Base-by-base conservation (phyloP, 805 yeast species). In the Cyberlindnera nakhonratchasimensis region DNA sequence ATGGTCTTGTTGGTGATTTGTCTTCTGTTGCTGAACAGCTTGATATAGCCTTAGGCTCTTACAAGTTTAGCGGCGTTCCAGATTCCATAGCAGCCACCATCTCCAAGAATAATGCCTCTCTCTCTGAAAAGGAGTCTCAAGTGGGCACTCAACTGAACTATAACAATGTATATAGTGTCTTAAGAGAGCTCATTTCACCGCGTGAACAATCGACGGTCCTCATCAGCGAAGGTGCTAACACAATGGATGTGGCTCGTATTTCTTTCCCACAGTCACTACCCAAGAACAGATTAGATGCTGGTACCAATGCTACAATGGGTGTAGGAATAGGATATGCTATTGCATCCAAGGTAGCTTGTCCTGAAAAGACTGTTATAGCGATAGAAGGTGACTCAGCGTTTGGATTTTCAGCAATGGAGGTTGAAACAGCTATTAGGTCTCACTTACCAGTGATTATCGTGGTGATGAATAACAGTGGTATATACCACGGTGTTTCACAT, bases 251-350 rank as follows among this genome's bases (percentile, higher is more conserved):
- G 18, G 80, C 87, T 2, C 66, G 89, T 36, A 66, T 78, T 10
- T 74, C 82, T 0, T 81, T 82, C 55, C 75, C 78, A 5, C 66
- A 80, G 37, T 59, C 63, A 7, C 50, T 51, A 3, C 82, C 88
- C 1, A 70, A 72, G 45, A 72, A 67, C 17, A 61, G 86, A 29
- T 60, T 82, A 18, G 90, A 82, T 53, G 86, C 86, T 2, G 89
- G 88, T 5, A 82, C 88, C 0, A 80, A 79, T 61, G 87, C 86
- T 1, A 82, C 88, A 0, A 83, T 82, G 89, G 90, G 90, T 3
- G 67, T 82, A 24, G 90, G 88, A 0, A 43, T 82, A 14, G 86
- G 87, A 0, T 82, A 82, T 53, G 82, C 84, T 2, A 74, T 82
- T 47, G 79, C 86, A 1, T 74, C 86, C 3, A 79, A 76, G 49